Evolutionary conservation across 345 rosid genomes (phyloP).

Genomic region (Hibiscus tridactylites): DNA sequence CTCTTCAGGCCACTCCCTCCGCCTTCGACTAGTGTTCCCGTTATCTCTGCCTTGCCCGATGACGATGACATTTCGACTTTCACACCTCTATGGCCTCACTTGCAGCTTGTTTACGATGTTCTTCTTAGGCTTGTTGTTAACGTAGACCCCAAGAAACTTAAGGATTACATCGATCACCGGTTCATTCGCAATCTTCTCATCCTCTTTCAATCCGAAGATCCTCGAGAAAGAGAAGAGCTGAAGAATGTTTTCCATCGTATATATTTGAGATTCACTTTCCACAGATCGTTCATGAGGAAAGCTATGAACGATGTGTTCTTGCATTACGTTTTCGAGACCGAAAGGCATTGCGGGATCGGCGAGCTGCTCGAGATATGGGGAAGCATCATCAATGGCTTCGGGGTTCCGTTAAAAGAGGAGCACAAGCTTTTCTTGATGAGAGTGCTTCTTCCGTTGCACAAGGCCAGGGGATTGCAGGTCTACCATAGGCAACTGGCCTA

Average conservation of each 20-base stretch:
- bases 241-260: slow-evolving; percentile 53
- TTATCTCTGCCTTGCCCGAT: slow-evolving; percentile 21
- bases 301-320: slow-evolving; percentile 49
- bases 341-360: slow-evolving; percentile 42
- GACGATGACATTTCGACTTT: slow-evolving; percentile 37
- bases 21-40: slow-evolving; percentile 13
- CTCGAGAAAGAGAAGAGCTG: slow-evolving; percentile 38
- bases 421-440: slow-evolving; percentile 58
- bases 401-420: slow-evolving; percentile 55
- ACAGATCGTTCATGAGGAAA: slow-evolving; percentile 52
- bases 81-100: slow-evolving; percentile 43
- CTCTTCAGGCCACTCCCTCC: slow-evolving; percentile 54
- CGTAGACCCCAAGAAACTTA: slow-evolving; percentile 34
- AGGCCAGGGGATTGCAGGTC: slow-evolving; percentile 35
- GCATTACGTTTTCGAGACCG: slow-evolving; percentile 33
- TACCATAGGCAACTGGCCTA: slow-evolving; percentile 28
- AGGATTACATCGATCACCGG: slow-evolving; percentile 24
- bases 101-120: slow-evolving; percentile 41
- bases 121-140: slow-evolving; percentile 31
- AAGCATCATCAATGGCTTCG: slow-evolving; percentile 57
- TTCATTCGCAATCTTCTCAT: slow-evolving; percentile 38
- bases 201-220: slow-evolving; percentile 56
- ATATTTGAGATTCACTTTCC: slow-evolving; percentile 39
- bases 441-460: slow-evolving; percentile 55
- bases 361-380: slow-evolving; percentile 62